phyloP scores from a whole-genome alignment of 2,329 filamentous ascomycete species.

The Aspergillus luchuensis region DNA sequence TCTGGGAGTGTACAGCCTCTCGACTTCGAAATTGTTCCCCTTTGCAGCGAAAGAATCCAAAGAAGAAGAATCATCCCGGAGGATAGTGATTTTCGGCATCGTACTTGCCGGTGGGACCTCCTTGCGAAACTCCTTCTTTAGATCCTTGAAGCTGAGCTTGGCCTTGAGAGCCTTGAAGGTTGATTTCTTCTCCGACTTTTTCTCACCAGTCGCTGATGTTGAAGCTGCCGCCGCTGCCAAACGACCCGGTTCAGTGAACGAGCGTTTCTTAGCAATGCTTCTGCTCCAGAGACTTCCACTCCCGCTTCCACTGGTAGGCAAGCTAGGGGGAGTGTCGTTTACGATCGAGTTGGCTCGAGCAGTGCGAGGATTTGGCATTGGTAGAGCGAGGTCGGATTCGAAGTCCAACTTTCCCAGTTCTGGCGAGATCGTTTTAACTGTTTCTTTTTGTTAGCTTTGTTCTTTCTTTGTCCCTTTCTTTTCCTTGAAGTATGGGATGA shows the following conservation, averaged over 20 bases:
- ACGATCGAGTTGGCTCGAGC: constrained; percentile 4
- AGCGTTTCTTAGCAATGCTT: constrained; percentile 19
- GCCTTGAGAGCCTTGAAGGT: constrained; percentile 29
- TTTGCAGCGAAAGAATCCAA: background rate
- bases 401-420: constrained; percentile 23
- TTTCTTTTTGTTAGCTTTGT: background rate
- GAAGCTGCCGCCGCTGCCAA: background rate
- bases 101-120: constrained; percentile 14
- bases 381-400: constrained; percentile 29
- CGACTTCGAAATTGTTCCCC: constrained; percentile 11
- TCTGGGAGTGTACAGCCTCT: constrained; percentile 22
- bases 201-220: background rate
- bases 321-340: background rate
- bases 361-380: constrained; percentile 31
- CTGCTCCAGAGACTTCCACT: constrained; percentile 5
- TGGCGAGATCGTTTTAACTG: background rate
- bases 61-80: constrained; percentile 1
- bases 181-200: constrained; percentile 20
- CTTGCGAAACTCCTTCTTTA: constrained; percentile 29
- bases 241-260: constrained; percentile 18
- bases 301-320: background rate
- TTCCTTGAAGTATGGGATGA: background rate
- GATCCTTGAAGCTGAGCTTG: constrained; percentile 35
- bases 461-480: background rate
- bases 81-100: constrained; percentile 10